These are phyloP conservation scores for Fusarium cicatricum DNA, from an alignment of 2,329 filamentous ascomycete species.

Conservation along the genomic window DNA sequence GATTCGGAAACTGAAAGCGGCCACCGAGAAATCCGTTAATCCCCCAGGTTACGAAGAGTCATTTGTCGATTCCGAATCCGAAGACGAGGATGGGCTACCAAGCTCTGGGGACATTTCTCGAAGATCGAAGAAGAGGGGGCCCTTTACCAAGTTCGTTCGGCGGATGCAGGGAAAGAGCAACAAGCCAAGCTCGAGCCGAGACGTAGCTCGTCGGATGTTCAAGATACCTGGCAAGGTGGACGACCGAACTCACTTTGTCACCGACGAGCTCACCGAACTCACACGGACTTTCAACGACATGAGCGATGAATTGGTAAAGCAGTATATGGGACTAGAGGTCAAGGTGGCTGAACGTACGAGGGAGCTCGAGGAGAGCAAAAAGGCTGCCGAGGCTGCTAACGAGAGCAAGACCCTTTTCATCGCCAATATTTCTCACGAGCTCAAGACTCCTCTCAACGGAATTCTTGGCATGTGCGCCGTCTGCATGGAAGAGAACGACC, in stretches of 20 bases:
- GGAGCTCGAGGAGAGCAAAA: conserved; percentile 88
- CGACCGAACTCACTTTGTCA: conserved; percentile 76
- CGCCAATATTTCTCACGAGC: conserved; percentile 86
- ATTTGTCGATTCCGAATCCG: conserved; percentile 53
- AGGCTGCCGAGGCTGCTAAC: conserved; percentile 92
- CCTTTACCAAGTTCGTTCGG: conserved; percentile 50
- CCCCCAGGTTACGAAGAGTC: conserved; percentile 68
- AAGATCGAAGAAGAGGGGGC: conserved; percentile 55
- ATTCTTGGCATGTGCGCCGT: conserved; percentile 95
- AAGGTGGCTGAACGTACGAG: conserved; percentile 83
- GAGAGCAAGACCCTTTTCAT: conserved; percentile 98
- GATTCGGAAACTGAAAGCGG: conserved; percentile 77
- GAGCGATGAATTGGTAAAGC: conserved; percentile 87
- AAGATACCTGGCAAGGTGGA: conserved; percentile 86
- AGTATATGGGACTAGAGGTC: conserved; percentile 85
- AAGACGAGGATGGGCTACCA: conserved; percentile 51
- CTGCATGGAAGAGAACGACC: conserved; percentile 89
- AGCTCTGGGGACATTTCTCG: conserved; percentile 54
- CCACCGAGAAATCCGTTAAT: conserved; percentile 76
- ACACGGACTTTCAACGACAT: conserved; percentile 91
- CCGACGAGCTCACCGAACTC: conserved; percentile 86
- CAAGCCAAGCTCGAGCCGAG: conserved; percentile 46
- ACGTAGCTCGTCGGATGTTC: conserved; percentile 66
- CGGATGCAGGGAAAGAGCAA: conserved; percentile 47
- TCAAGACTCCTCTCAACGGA: conserved; percentile 95